phyloP scores from a whole-genome alignment of 2,329 filamentous ascomycete species.

The Botrytis fragariae region DNA sequence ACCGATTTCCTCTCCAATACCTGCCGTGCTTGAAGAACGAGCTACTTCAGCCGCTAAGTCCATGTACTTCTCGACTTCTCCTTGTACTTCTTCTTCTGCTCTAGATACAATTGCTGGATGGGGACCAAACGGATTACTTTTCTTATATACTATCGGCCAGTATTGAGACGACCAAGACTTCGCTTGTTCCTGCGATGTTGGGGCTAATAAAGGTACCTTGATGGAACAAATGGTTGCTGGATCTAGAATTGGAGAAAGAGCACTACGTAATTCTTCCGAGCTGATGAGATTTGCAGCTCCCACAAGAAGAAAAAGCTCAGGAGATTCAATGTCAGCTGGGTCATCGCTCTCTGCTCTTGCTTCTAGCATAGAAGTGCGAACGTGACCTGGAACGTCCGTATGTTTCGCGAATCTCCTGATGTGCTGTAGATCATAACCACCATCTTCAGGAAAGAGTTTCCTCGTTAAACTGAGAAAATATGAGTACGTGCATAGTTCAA shows the following conservation, averaged over 20 bases:
- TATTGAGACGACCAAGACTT: conserved; percentile 71
- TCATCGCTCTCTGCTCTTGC: conserved; percentile 45
- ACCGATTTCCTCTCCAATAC: conserved; percentile 67
- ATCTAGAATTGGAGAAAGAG: conserved; percentile 50
- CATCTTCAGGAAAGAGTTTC: conserved; percentile 56
- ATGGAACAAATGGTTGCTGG: conserved; percentile 47
- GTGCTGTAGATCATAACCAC: conserved; percentile 65
- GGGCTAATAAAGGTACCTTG: conserved; percentile 68
- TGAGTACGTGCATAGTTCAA: conserved; percentile 36
- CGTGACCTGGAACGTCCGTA: conserved; percentile 62
- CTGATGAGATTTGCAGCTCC: conserved; percentile 51
- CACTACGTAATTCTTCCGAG: conserved; percentile 50
- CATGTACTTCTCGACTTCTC: conserved; percentile 65
- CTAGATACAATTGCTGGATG: conserved; percentile 73
- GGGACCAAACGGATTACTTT: conserved; percentile 82
- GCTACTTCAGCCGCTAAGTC: conserved; percentile 64
- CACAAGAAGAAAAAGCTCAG: conserved; percentile 47
- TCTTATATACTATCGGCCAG: conserved; percentile 83
- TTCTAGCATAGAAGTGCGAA: conserved; percentile 55
- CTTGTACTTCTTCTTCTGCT: conserved; percentile 65
- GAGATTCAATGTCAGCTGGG: conserved; percentile 48
- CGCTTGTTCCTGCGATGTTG: conserved; percentile 73
- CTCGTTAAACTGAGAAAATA: conserved; percentile 50
- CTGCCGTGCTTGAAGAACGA: conserved; percentile 52
- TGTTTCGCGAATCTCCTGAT: conserved; percentile 74